phyloP scores from a whole-genome alignment of 768 basidiomycete genomes.

The Cystofilobasidium macerans region DNA sequence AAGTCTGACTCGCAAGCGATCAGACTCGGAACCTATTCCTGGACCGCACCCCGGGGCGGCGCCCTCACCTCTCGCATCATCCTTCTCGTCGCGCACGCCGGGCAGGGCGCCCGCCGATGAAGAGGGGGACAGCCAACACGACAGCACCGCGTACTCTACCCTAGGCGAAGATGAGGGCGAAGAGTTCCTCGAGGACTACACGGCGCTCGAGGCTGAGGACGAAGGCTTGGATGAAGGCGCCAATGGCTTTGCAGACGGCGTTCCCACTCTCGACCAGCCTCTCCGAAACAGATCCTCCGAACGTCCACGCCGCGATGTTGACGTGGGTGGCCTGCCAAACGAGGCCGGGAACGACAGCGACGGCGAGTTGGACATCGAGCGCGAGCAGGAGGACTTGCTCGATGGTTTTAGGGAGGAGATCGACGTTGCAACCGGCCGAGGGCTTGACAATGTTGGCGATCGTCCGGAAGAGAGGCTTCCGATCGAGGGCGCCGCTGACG shows the following conservation, averaged over 20 bases:
- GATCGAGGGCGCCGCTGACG: neutral
- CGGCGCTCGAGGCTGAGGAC: constrained; percentile 15
- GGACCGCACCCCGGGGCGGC: neutral
- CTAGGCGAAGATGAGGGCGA: constrained; percentile 13
- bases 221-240: constrained; percentile 13
- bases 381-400: constrained; percentile 22
- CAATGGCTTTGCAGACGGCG: neutral
- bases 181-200: constrained; percentile 9
- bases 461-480: constrained; percentile 5
- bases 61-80: neutral
- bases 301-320: neutral
- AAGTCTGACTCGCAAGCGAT: neutral
- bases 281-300: neutral
- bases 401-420: constrained; percentile 13
- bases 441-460: neutral
- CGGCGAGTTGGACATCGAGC: constrained; percentile 18
- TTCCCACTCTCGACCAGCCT: neutral
- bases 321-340: neutral
- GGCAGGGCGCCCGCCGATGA: neutral
- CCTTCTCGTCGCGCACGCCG: neutral
- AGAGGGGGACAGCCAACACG: constrained; percentile 1
- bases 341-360: constrained; percentile 19
- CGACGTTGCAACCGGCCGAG: neutral
- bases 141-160: constrained; percentile 3
- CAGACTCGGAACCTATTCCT: constrained; percentile 17